Evolutionary conservation across 2,329 filamentous ascomycete species (phyloP).

Genomic region (Colletotrichum musicola): DNA sequence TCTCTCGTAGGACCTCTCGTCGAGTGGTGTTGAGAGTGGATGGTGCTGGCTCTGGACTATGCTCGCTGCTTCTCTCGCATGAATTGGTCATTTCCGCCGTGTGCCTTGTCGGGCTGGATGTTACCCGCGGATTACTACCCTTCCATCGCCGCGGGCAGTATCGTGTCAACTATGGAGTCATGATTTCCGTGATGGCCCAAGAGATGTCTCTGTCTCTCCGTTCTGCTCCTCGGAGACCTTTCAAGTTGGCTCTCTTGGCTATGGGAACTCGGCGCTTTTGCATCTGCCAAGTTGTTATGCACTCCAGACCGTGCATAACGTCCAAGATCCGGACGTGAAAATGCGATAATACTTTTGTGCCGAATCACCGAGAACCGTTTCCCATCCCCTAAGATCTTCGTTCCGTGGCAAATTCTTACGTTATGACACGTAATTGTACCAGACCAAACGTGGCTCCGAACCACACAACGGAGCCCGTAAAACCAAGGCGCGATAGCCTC

Average conservation of each 20-base stretch:
- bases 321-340: background rate
- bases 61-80: constrained; percentile 5
- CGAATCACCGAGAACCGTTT: background rate
- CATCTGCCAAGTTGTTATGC: too few species aligned
- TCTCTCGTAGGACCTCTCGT: background rate
- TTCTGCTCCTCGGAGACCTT: too few species aligned
- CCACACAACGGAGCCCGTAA: background rate
- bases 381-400: background rate
- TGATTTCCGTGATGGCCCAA: too few species aligned
- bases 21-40: constrained; percentile 6
- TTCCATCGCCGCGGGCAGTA: too few species aligned
- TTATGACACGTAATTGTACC: background rate
- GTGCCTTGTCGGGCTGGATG: background rate
- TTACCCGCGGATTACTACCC: background rate
- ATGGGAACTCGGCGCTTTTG: too few species aligned
- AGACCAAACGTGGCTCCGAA: background rate
- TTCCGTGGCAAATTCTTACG: background rate
- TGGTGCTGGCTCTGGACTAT: too few species aligned
- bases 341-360: background rate
- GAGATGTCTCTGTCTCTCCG: too few species aligned
- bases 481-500: background rate
- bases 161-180: too few species aligned
- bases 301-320: too few species aligned
- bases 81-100: background rate
- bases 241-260: too few species aligned